Evolutionary conservation across 2,329 filamentous ascomycete genomes (phyloP), one percentile per base, ranked within the genome.

Genomic region (Sarocladium strictum): DNA sequence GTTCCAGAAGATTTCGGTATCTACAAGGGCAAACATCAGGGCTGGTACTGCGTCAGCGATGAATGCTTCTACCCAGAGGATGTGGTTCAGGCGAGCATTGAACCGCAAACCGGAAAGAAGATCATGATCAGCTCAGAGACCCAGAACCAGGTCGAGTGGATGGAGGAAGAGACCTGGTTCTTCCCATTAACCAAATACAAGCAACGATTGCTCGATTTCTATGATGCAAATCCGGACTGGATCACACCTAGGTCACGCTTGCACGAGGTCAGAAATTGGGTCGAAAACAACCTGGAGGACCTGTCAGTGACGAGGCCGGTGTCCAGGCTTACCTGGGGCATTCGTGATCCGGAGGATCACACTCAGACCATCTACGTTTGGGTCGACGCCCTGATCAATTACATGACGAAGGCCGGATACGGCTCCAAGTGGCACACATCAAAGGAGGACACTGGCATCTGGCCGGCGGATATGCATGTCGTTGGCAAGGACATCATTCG

Each of bases 21-120:
- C 54, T 97, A 97, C 71, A 84, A 88, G 64, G 83, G 84, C 11
- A 90, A 87, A 61, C 94, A 97, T 63, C 84, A 90, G 66, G 94
- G 94, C 1, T 99, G 94, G 94, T 99, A 99, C 69, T 94, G 89
- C 55, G 87, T 99, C 54, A 91, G 89, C 67, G 94, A 99, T 68
- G 94, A 99, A 76, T 93, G 93, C 37, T 99, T 96, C 71, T 97
- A 97, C 67, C 90, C 93, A 0, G 80, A 86, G 53, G 82, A 83
- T 6, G 76, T 85, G 63, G 83, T 97, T 24, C 83, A 90, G 64
- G 80, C 86, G 41, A 81, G 84, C 52, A 73, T 94, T 35, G 87
- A 92, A 60, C 88, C 90, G 4, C 78, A 84, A 45, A 96, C 91
- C 1, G 94, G 94, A 2, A 81, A 85, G 60, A 92, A 90, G 63